A percentile compares a stretch with the other conserved stretches of the same genome.
Evolutionary conservation across 768 basidiomycete genomes (phyloP).

Genomic region (Tremella mesenterica): DNA sequence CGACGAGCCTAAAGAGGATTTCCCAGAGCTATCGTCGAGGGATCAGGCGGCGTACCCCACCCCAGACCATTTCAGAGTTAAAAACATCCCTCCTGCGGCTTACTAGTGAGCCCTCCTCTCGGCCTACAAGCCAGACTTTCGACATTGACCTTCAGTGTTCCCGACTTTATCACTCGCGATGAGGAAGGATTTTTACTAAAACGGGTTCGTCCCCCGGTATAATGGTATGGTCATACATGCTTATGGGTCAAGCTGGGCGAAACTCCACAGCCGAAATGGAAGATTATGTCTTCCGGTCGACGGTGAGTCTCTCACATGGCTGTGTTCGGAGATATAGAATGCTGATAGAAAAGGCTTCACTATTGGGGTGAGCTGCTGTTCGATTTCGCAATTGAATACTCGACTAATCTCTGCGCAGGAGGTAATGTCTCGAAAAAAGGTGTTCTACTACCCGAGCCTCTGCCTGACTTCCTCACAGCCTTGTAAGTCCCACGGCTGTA

Average conservation of each 20-base stretch:
- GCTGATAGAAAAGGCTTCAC: conserved; percentile 35
- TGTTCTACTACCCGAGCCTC: conserved; percentile 57
- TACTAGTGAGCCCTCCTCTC: conserved; percentile 22
- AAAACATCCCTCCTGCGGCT: conserved; percentile 26
- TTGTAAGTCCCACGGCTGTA: conserved; percentile 50
- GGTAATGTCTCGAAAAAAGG: conserved; percentile 60
- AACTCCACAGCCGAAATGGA: conserved; percentile 75
- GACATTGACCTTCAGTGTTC: conserved; percentile 52
- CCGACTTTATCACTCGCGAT: conserved; percentile 58
- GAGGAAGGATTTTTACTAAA: conserved; percentile 66
- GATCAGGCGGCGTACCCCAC: conserved; percentile 9
- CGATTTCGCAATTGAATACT: not conserved
- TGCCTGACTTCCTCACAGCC: conserved; percentile 62
- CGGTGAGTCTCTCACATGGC: conserved; percentile 38
- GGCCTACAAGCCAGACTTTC: too few relatives aligned
- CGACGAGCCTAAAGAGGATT: conserved; percentile 1
- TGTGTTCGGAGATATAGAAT: not conserved
- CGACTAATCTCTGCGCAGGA: conserved; percentile 51
- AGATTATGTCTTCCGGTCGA: conserved; percentile 62
- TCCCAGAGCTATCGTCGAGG: conserved; percentile 2
- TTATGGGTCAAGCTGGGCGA: conserved; percentile 57
- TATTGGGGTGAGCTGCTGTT: conserved; percentile 39
- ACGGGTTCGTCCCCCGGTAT: conserved; percentile 1
- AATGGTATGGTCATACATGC: not conserved
- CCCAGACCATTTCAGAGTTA: conserved; percentile 20